These are phyloP conservation scores for Nitzschia palea DNA, from an alignment of 108 stramenopile species.

Conservation along the genomic window DNA sequence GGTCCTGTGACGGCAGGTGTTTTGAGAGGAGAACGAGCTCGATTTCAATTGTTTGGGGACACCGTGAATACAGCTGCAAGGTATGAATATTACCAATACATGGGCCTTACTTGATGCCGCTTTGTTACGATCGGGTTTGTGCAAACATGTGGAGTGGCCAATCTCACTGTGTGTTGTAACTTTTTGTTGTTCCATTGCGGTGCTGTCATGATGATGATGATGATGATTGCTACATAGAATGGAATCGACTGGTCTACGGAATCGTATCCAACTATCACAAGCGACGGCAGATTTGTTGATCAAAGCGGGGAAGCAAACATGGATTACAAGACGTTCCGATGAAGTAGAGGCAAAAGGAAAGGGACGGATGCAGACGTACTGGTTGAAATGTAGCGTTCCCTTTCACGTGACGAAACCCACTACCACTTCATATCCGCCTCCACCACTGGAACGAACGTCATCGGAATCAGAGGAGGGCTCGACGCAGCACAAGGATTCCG, in stretches of 20 bases:
- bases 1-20: conserved; percentile 9
- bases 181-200: too few relatives aligned
- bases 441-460: too few relatives aligned
- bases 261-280: conserved; percentile 44
- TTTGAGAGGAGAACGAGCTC: conserved; percentile 1
- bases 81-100: background rate
- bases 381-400: conserved; percentile 41
- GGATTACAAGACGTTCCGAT: conserved; percentile 39
- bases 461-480: too few relatives aligned
- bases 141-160: too few relatives aligned
- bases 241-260: conserved; percentile 44
- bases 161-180: too few relatives aligned
- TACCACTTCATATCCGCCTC: too few relatives aligned
- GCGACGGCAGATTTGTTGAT: conserved; percentile 47
- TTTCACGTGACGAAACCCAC: conserved; percentile 11
- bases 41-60: conserved; percentile 9
- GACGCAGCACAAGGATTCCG: too few relatives aligned
- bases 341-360: conserved; percentile 59
- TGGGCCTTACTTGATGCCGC: too few relatives aligned
- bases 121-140: too few relatives aligned
- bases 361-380: conserved; percentile 58
- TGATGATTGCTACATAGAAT: conserved; percentile 24
- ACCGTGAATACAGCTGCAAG: conserved; percentile 3
- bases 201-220: too few relatives aligned
- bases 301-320: conserved; percentile 32